Percentiles rank a stretch among this genome's conserved stretches.
phyloP scores from a whole-genome alignment of 345 rosid species.

The Salix caprea region DNA sequence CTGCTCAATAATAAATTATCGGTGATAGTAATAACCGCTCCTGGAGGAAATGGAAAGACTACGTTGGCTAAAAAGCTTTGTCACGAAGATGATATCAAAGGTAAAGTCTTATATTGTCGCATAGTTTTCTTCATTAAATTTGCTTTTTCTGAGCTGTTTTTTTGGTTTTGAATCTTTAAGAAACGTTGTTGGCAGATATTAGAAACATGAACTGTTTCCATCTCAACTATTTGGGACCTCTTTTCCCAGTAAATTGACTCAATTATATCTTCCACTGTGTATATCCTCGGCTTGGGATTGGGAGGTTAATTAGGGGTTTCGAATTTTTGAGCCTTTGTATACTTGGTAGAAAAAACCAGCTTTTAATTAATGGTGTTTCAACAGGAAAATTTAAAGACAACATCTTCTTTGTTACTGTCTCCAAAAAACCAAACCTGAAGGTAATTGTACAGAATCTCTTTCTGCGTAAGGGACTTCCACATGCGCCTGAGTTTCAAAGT shows the following conservation, averaged over 20 bases:
- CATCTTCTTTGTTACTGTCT: conserved; percentile 46
- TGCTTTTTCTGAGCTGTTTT: too few species aligned
- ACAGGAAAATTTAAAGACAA: conserved; percentile 47
- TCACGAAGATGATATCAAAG: conserved; percentile 13
- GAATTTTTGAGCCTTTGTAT: too few species aligned
- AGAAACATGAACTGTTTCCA: too few species aligned
- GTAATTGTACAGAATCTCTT: conserved; percentile 32
- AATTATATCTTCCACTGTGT: too few species aligned
- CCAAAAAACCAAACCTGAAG: conserved; percentile 37
- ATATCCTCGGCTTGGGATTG: too few species aligned
- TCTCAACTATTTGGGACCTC: too few species aligned
- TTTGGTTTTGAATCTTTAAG: too few species aligned
- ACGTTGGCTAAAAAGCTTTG: conserved; percentile 9
- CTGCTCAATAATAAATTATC: not conserved
- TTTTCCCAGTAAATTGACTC: too few species aligned
- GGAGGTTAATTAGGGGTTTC: too few species aligned
- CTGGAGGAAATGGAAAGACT: conserved; percentile 21
- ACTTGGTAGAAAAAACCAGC: too few species aligned
- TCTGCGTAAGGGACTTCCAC: conserved; percentile 9
- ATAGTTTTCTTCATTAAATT: not conserved
- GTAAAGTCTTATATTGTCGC: not conserved
- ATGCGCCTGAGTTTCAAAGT: conserved; percentile 13
- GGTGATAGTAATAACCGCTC: conserved; percentile 8
- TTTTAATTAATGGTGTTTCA: not conserved
- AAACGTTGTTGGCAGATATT: too few species aligned